phyloP scores from a whole-genome alignment of 2,329 filamentous ascomycete genomes.

The Colletotrichum filicis region DNA sequence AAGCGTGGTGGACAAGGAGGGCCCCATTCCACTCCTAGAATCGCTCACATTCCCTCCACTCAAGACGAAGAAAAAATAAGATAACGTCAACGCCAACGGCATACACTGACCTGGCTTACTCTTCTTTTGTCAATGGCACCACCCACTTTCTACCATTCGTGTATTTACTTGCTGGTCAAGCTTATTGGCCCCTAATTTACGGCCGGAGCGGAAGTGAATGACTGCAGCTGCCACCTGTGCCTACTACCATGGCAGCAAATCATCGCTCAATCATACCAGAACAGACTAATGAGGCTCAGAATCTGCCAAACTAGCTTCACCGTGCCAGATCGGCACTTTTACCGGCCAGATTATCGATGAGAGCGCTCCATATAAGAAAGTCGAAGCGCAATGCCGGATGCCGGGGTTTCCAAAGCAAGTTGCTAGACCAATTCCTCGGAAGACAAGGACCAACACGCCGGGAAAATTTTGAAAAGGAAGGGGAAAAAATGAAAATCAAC shows the following conservation, averaged over 20 bases:
- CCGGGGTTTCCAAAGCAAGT: background rate
- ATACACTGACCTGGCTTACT: background rate
- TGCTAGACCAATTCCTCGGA: background rate
- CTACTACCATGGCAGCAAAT: constrained; percentile 1
- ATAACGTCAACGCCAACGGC: background rate
- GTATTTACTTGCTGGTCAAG: background rate
- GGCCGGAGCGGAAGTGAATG: constrained; percentile 18
- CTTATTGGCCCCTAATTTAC: constrained; percentile 20
- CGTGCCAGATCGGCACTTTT: background rate
- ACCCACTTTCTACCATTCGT: background rate
- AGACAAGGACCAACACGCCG: background rate
- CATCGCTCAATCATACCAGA: constrained; percentile 4
- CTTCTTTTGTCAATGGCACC: background rate
- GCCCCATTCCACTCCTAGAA: background rate
- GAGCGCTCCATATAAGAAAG: constrained; percentile 9
- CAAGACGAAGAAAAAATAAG: background rate
- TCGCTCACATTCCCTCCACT: constrained; percentile 11
- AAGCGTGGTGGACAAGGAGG: background rate
- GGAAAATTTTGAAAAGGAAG: background rate
- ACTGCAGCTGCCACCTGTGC: constrained; percentile 28
- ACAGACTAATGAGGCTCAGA: constrained; percentile 17
- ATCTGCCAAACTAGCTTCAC: background rate
- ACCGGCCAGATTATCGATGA: background rate
- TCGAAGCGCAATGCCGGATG: background rate
- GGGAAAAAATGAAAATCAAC: constrained; percentile 5